Evolutionary conservation across 768 basidiomycete genomes (phyloP), one percentile per base, ranked within the genome.

Genomic region (Pleurotus sapidus): DNA sequence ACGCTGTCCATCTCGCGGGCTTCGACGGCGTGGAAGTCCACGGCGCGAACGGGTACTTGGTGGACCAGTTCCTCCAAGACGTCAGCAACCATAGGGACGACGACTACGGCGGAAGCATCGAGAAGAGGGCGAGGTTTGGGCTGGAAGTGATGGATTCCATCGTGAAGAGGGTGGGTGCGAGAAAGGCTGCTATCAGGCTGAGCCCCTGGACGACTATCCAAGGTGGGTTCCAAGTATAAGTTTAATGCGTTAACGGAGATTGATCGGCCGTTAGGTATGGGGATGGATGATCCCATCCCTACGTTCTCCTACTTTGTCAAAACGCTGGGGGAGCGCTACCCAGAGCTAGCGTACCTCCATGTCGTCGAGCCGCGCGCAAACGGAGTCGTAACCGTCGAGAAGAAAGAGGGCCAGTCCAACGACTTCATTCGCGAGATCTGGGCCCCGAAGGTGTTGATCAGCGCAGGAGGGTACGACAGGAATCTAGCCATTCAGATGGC

Each of bases 71-170:
- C 66, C 56, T 79, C 15, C 74, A 81, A 54, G 65, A 61, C 39
- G 64, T 67, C 18, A 65, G 71, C 0, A 85, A 84, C 65, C 71
- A 71, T 40, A 71, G 84, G 27, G 78, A 67, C n/a, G 83, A 84
- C 64, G 70, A 74, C 49, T 87, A 82, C 63, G 86, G 85, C 2
- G 86, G 86, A 3, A 68, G 69, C 18, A 63, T 83, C 24, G 73
- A 79, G 62, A 83, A 83, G 60, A 72, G 86, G 14, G 63, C 69
- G n/a, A 72, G 81, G 1, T 77, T 87, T 64, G 59, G 71, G 2
- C 68, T 81, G 9, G 76, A 82, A 63, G 74, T 81, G 54, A 65
- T 80, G 30, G 61, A 77, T 5, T 78, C 78, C 18, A 73, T 84
- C 34, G 64, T 65, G 38, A 64, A 69, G 8, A 74, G 70, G 0